phyloP scores from a whole-genome alignment of 805 yeast genomes.

The Vanderwaltozyma verrucispora region DNA sequence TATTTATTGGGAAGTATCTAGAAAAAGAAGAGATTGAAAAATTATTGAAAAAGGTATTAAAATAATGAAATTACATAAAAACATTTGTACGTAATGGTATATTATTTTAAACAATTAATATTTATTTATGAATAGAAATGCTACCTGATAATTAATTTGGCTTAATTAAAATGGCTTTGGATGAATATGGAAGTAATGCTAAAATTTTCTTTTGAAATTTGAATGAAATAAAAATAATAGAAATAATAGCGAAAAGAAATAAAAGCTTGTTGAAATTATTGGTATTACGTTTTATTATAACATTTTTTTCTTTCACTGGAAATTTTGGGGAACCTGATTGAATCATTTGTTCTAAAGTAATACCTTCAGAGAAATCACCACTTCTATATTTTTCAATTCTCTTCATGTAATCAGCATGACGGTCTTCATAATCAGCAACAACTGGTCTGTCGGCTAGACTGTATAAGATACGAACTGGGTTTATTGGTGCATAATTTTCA shows the following conservation, averaged over 20 bases:
- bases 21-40: slow-evolving; percentile 26
- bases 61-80: no score
- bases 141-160: not conserved
- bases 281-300: not conserved
- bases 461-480: slow-evolving; percentile 29
- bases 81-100: no score
- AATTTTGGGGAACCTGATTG: slow-evolving; percentile 1
- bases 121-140: no score
- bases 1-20: slow-evolving; percentile 65
- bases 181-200: slow-evolving; percentile 1
- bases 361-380: slow-evolving; percentile 17
- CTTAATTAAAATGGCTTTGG: not conserved
- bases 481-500: slow-evolving; percentile 5
- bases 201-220: not conserved
- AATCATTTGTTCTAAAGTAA: slow-evolving; percentile 8
- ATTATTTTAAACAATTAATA: no score
- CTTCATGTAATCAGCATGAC: slow-evolving; percentile 11
- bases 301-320: not conserved
- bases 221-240: not conserved
- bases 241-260: not conserved
- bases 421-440: slow-evolving; percentile 6
- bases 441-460: slow-evolving; percentile 18
- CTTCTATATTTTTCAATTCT: slow-evolving; percentile 13
- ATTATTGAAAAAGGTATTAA: slow-evolving; percentile 10
- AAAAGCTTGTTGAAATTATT: not conserved